Evolutionary conservation across 2,329 filamentous ascomycete species (phyloP).

Genomic region (Hypoxylon sp.): DNA sequence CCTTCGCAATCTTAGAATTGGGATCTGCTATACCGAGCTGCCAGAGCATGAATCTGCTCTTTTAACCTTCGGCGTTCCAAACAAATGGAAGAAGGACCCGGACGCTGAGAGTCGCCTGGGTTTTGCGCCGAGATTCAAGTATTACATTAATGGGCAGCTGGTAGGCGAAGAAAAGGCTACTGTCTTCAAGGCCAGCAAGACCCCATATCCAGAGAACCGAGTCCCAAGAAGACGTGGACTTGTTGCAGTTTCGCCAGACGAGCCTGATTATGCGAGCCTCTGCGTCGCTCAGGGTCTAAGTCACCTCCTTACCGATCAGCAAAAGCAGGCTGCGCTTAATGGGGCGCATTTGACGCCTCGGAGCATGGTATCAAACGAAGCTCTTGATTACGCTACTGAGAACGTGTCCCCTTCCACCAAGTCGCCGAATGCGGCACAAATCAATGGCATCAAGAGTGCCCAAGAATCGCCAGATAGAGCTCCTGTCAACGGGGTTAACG

Average conservation of each 20-base stretch:
- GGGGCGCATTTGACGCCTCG: constrained; percentile 65
- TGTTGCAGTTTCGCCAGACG: constrained; percentile 66
- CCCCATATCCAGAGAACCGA: constrained; percentile 68
- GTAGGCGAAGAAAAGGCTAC: constrained; percentile 67
- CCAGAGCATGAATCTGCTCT: constrained; percentile 65
- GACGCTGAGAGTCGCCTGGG: constrained; percentile 65
- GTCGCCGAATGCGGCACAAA: constrained; percentile 43
- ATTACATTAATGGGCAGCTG: constrained; percentile 70
- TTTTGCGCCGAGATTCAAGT: constrained; percentile 71
- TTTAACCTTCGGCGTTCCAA: constrained; percentile 59
- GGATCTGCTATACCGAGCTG: constrained; percentile 73
- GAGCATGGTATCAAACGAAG: constrained; percentile 56
- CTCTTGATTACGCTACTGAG: constrained; percentile 44
- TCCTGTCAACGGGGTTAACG: constrained; percentile 45
- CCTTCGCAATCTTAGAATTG: constrained; percentile 68
- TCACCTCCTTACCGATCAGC: constrained; percentile 65
- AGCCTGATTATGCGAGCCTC: constrained; percentile 70
- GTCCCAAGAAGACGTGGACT: constrained; percentile 69
- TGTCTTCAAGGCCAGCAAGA: constrained; percentile 64
- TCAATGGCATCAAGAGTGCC: constrained; percentile 49
- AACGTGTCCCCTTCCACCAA: constrained; percentile 48
- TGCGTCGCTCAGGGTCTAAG: constrained; percentile 71
- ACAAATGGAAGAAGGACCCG: constrained; percentile 74
- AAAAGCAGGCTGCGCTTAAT: constrained; percentile 63
- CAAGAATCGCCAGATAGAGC: constrained; percentile 46